phyloP scores from a whole-genome alignment of 225 moss, liverwort and hornwort genomes.

The Marchantia polymorpha region DNA sequence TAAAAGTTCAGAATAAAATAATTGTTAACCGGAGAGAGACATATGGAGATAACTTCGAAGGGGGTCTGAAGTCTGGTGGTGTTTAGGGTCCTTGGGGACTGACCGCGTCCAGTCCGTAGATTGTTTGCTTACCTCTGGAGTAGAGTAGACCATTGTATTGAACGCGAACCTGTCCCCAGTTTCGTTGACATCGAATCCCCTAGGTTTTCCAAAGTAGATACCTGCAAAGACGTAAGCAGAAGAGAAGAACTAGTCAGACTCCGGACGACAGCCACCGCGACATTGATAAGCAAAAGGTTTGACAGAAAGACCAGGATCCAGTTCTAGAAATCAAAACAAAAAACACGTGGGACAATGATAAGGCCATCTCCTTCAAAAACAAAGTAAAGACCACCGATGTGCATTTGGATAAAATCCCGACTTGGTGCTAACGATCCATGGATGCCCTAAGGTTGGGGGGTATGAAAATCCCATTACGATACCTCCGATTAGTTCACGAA shows the following conservation, averaged over 20 bases:
- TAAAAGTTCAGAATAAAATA: too few species aligned
- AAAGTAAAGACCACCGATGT: neutral
- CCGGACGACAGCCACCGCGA: neutral
- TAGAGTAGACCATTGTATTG: constrained; percentile 88
- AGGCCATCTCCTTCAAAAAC: neutral
- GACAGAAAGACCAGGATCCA: neutral
- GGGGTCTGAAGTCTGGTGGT: too few species aligned
- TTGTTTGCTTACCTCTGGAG: constrained; percentile 57
- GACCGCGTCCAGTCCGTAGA: too few species aligned
- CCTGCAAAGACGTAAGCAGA: constrained; percentile 40
- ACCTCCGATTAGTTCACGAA: constrained; percentile 98
- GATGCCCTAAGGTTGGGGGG: neutral
- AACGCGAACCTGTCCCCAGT: constrained; percentile 63
- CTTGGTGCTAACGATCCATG: neutral
- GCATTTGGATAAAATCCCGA: neutral
- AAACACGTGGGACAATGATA: neutral
- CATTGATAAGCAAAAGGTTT: neutral
- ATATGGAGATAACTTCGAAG: too few species aligned
- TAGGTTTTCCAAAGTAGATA: constrained; percentile 92
- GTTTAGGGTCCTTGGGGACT: too few species aligned
- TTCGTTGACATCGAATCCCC: constrained; percentile 65
- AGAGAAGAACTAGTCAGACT: neutral
- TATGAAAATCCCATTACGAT: neutral
- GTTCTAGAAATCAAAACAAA: neutral
- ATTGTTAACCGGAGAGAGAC: too few species aligned